Conservation (phyloP, 208 protist species). For the Strigomonas galati region DNA sequence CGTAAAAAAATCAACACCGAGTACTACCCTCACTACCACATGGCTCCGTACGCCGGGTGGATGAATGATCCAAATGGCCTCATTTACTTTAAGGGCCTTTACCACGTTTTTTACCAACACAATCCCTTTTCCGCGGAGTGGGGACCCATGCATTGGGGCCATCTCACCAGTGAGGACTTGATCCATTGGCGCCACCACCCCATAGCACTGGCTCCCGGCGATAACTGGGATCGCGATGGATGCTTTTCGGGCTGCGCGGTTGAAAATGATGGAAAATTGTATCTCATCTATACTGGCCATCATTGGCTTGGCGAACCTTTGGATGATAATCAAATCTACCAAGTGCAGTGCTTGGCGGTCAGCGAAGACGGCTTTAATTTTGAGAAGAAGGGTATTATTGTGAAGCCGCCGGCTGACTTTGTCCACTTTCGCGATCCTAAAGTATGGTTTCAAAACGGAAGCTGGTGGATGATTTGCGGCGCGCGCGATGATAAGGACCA, state of each 20-base stretch:
- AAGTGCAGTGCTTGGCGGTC: conserved; percentile 66
- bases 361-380: conserved; percentile 66
- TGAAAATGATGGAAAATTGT: conserved; percentile 51
- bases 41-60: conserved; percentile 46
- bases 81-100: conserved; percentile 48
- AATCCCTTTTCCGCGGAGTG: conserved; percentile 37
- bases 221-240: conserved; percentile 58
- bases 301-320: conserved; percentile 46
- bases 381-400: conserved; percentile 61
- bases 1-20: conserved; percentile 36
- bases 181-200: conserved; percentile 61
- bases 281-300: conserved; percentile 62
- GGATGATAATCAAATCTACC: conserved; percentile 44
- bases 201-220: conserved; percentile 49
- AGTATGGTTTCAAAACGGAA: conserved; percentile 49
- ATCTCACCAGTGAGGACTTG: conserved; percentile 57
- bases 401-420: conserved; percentile 63
- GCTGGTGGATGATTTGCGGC: conserved; percentile 66
- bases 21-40: conserved; percentile 53
- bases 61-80: conserved; percentile 52
- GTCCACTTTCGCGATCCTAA: conserved; percentile 46
- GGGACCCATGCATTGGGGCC: conserved; percentile 65
- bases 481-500: conserved; percentile 53
- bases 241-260: conserved; percentile 49
- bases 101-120: conserved; percentile 69